Percentiles rank a stretch among this genome's conserved stretches.
phyloP scores from a whole-genome alignment of 1,284 basidiomycete species.

The Trichosporon sp. region DNA sequence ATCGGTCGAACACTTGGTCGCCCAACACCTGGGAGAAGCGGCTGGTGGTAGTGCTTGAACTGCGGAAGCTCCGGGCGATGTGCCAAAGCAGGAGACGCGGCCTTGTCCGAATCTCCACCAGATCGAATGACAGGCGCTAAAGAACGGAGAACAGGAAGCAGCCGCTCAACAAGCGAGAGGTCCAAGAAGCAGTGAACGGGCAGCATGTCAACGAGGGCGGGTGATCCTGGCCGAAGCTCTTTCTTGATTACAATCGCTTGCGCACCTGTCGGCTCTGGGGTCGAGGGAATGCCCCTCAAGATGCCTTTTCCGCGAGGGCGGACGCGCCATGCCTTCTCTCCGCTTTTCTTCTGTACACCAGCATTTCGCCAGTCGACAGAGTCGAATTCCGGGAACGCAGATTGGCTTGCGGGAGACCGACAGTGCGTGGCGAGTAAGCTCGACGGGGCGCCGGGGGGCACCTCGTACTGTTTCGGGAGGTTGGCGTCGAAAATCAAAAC shows the following conservation, averaged over 20 bases:
- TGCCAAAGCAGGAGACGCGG: background rate
- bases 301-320: slow-evolving; percentile 33
- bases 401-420: slow-evolving; percentile 10
- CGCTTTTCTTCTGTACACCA: slow-evolving; percentile 25
- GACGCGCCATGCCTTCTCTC: slow-evolving; percentile 43
- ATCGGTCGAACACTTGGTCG: background rate
- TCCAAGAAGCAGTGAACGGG: slow-evolving; percentile 73
- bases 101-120: background rate
- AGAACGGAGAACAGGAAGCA: slow-evolving; percentile 39
- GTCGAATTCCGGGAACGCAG: slow-evolving; percentile 40
- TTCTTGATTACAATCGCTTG: slow-evolving; percentile 27
- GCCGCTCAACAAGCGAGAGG: slow-evolving; percentile 54
- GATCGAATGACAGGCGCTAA: slow-evolving; percentile 33
- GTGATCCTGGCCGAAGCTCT: slow-evolving; percentile 19
- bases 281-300: slow-evolving; percentile 25
- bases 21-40: background rate
- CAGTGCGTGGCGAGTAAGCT: slow-evolving; percentile 10
- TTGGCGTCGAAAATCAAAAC: slow-evolving; percentile 46
- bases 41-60: background rate
- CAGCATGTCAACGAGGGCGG: slow-evolving; percentile 44
- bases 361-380: slow-evolving; percentile 45
- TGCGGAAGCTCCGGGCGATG: slow-evolving; percentile 2
- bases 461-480: slow-evolving; percentile 41
- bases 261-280: slow-evolving; percentile 13
- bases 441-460: slow-evolving; percentile 23